Base-by-base conservation (phyloP, 2,329 filamentous ascomycete genomes). In the Ascochyta rabiei region DNA sequence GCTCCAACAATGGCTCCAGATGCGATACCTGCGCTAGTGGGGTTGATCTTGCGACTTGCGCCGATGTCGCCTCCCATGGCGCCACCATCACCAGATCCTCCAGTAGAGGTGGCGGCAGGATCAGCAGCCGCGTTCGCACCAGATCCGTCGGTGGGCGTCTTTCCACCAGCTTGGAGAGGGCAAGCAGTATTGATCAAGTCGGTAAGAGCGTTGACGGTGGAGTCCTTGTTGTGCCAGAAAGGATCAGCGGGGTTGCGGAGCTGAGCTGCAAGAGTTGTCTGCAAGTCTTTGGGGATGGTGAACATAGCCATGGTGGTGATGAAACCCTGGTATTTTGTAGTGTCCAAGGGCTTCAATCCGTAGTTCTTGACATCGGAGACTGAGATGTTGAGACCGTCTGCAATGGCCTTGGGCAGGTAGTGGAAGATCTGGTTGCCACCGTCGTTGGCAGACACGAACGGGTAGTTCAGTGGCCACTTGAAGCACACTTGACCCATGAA, bases 361-460 rank as follows among this genome's bases (percentile, higher is more conserved):
- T 85, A 82, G 79, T 96, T 89, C 38, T 81, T 76, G 44, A 92
- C 80, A 49, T 89, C 79, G 16, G 80, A 65, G 6, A 56, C 35
- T 4, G 64, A 66, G 47, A 81, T 73, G 47, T 74, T 73, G 9
- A 96, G 79, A 38, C 85, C 89, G 60, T 88, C 84, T 2, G 84
- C 79, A 44, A 96, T 81, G 61, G 90, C 91, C 47, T 80, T 66
- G 0, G 92, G 92, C 4, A 97, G 80, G 61, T 85, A 89, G 48
- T 84, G 78, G 79, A 97, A 96, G 68, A 99, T 90, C 76, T 98
- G 93, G 34, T 86, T 86, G 5, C 91, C 89, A 16, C 92, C 89
- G 60, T 88, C 82, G 13, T 86, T 81, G 59, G 89, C 86, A 19
- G 79, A 80, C 10, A 98, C 89, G 70, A 96, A 96, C 8, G 84